These are phyloP conservation scores for Bjerkandera adusta DNA, from an alignment of 1,284 basidiomycete species.

Conservation along the genomic window DNA sequence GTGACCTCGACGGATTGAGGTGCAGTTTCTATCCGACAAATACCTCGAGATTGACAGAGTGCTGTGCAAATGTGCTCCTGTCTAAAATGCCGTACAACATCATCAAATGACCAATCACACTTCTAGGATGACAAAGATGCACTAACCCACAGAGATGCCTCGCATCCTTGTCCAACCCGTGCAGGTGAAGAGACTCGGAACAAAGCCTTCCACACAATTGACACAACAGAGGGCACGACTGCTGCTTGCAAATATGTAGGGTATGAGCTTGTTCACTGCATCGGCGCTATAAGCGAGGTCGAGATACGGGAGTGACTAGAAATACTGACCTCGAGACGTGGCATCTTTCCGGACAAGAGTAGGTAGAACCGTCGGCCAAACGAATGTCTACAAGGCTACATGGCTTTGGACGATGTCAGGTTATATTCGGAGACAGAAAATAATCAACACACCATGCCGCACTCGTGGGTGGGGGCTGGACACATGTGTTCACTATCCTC, in stretches of 20 bases:
- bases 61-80: conserved; percentile 48
- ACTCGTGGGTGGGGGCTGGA: conserved; percentile 50
- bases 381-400: conserved; percentile 40
- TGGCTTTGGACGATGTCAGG: conserved; percentile 41
- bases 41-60: conserved; percentile 42
- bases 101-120: not conserved
- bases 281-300: not conserved
- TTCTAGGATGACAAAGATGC: not conserved
- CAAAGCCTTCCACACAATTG: conserved; percentile 54
- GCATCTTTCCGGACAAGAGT: conserved; percentile 45
- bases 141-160: conserved; percentile 60
- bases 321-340: conserved; percentile 39
- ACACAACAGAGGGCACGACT: conserved; percentile 51
- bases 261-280: conserved; percentile 43
- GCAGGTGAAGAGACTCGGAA: conserved; percentile 46
- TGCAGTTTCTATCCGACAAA: conserved; percentile 54
- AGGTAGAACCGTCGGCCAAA: conserved; percentile 30
- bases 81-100: conserved; percentile 24
- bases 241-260: conserved; percentile 47
- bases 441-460: conserved; percentile 48
- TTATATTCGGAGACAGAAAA: too few species aligned
- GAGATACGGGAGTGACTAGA: not conserved
- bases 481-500: conserved; percentile 49
- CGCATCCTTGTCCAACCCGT: conserved; percentile 38
- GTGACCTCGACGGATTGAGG: conserved; percentile 58